Evolutionary conservation across 768 basidiomycete species (phyloP).

Genomic region (Trametes cubensis): DNA sequence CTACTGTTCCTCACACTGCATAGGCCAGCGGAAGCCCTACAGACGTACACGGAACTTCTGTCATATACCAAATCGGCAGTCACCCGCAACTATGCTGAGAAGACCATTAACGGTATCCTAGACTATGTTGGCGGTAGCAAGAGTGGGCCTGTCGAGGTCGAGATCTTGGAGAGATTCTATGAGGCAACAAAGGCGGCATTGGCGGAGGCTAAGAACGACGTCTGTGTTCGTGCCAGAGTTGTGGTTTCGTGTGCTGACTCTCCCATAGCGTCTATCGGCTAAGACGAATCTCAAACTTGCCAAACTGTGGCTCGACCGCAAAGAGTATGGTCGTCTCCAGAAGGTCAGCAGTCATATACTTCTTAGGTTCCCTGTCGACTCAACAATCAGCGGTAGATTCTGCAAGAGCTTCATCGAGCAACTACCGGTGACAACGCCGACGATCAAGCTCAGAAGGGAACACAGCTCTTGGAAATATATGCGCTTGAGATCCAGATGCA

Average conservation of each 20-base stretch:
- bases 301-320: conserved; percentile 94
- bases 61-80: conserved; percentile 96
- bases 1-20: conserved; percentile 80
- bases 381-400: conserved; percentile 50
- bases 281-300: conserved; percentile 98
- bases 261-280: conserved; percentile 76
- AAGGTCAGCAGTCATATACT: conserved; percentile 51
- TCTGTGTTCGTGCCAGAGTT: conserved; percentile 36
- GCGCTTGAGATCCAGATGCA: conserved; percentile 99
- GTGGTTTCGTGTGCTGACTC: not conserved
- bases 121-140: conserved; percentile 96
- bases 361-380: too few species aligned
- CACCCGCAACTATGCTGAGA: conserved; percentile 95
- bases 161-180: conserved; percentile 93
- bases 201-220: conserved; percentile 96
- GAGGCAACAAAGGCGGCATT: conserved; percentile 88
- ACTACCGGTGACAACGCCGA: conserved; percentile 68
- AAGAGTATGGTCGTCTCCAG: conserved; percentile 83
- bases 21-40: conserved; percentile 81
- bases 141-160: conserved; percentile 76
- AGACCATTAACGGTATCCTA: conserved; percentile 96
- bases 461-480: conserved; percentile 93
- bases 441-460: conserved; percentile 91
- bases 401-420: conserved; percentile 72
- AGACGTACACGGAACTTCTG: conserved; percentile 83